These are phyloP conservation scores for Metschnikowia gruessii DNA, from an alignment of 805 yeast species.

Conservation along the genomic window DNA sequence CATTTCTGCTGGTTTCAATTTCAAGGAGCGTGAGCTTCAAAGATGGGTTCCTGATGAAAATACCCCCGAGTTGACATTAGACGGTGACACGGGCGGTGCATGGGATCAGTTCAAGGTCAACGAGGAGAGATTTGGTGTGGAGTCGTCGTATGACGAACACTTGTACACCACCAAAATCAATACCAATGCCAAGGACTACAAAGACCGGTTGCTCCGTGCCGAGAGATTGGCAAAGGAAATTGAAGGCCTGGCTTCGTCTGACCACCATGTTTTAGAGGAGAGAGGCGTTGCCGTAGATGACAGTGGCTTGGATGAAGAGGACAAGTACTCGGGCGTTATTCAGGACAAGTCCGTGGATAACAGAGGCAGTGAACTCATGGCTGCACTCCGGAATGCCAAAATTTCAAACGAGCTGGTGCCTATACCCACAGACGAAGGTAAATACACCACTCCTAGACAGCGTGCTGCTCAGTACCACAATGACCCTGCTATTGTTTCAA, in stretches of 20 bases:
- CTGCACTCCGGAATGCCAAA: conserved; percentile 39
- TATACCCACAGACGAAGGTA: conserved; percentile 28
- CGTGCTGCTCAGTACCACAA: conserved; percentile 49
- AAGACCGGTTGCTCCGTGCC: conserved; percentile 63
- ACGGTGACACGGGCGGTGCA: conserved; percentile 24
- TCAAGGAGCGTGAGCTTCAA: conserved; percentile 70
- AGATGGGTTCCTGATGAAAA: conserved; percentile 76
- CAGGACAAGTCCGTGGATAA: conserved; percentile 44
- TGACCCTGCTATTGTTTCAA: conserved; percentile 66
- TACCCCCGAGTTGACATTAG: conserved; percentile 35
- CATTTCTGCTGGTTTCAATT: conserved; percentile 52
- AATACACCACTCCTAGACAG: conserved; percentile 56
- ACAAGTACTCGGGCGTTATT: conserved; percentile 81
- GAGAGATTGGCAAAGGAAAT: conserved; percentile 80
- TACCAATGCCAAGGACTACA: conserved; percentile 69
- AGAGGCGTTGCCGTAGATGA: conserved; percentile 78
- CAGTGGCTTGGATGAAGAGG: conserved; percentile 91
- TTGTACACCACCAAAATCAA: conserved; percentile 79
- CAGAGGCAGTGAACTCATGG: conserved; percentile 49
- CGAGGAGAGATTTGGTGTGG: conserved; percentile 83
- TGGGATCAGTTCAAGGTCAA: conserved; percentile 98
- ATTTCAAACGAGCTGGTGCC: conserved; percentile 17
- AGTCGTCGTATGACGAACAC: conserved; percentile 79
- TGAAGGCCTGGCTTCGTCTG: conserved; percentile 61
- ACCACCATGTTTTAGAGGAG: conserved; percentile 86